Percentiles rank a stretch among this genome's conserved stretches.
These are phyloP conservation scores for Penicillium hordei DNA, from an alignment of 2,329 filamentous ascomycete genomes.

Conservation along the genomic window DNA sequence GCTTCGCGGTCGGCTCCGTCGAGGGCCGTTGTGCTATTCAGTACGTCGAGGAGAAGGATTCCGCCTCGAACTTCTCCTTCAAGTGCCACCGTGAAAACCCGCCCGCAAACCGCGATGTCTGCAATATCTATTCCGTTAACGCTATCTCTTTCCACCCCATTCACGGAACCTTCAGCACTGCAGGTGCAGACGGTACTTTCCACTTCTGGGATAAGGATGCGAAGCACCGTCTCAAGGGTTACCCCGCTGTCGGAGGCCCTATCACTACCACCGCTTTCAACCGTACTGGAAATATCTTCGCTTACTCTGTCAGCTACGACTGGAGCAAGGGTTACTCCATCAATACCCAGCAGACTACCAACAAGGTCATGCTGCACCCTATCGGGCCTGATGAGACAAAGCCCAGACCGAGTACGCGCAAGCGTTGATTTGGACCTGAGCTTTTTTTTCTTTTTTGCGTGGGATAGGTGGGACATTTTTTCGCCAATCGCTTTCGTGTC, in stretches of 20 bases:
- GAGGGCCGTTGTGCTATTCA: conserved; percentile 97
- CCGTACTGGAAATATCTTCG: conserved; percentile 77
- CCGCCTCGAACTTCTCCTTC: conserved; percentile 93
- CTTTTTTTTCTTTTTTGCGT: conserved; percentile 3
- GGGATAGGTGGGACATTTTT: neutral
- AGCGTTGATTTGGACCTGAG: conserved; percentile 35
- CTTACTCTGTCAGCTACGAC: conserved; percentile 91
- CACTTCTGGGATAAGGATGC: conserved; percentile 77
- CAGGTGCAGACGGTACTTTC: conserved; percentile 92
- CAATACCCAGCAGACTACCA: conserved; percentile 69
- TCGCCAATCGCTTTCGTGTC: conserved; percentile 10
- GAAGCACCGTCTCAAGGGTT: conserved; percentile 86
- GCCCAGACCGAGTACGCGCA: conserved; percentile 49
- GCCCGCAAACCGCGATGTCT: conserved; percentile 62
- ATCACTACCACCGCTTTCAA: conserved; percentile 94
- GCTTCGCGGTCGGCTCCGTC: conserved; percentile 93
- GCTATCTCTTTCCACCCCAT: conserved; percentile 96
- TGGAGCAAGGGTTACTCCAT: conserved; percentile 94
- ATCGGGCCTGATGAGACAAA: conserved; percentile 66
- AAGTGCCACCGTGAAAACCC: conserved; percentile 92
- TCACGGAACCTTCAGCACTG: conserved; percentile 97
- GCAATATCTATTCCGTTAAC: conserved; percentile 93
- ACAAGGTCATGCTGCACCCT: conserved; percentile 83
- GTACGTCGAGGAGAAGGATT: conserved; percentile 95
- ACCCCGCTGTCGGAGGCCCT: conserved; percentile 76